Conservation (phyloP, 2,329 filamentous ascomycete genomes). For the Chaetomiaceae sp. region DNA sequence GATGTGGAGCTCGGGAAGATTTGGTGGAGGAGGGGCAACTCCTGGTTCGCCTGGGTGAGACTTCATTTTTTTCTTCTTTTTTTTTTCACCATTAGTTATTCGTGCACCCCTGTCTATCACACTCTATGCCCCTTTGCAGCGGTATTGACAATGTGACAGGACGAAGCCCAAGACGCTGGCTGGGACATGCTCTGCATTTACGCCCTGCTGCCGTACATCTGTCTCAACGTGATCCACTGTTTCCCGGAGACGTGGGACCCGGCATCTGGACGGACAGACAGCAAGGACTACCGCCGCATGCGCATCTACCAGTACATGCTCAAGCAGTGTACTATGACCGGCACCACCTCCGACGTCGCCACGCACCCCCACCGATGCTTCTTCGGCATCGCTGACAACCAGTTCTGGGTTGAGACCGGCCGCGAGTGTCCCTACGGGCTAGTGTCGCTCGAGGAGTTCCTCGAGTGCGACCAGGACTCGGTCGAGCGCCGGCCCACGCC, state of each 20-base stretch:
- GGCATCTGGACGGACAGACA: not conserved
- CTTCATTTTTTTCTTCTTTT: too few species aligned
- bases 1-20: slow-evolving; percentile 4
- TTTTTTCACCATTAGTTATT: too few species aligned
- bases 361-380: slow-evolving; percentile 21
- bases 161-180: too few species aligned
- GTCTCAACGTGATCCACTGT: slow-evolving; percentile 23
- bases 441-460: slow-evolving; percentile 12
- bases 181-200: slow-evolving; percentile 18
- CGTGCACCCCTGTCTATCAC: too few species aligned
- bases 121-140: too few species aligned
- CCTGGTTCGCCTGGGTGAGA: too few species aligned
- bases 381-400: slow-evolving; percentile 19
- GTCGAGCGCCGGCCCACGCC: too few species aligned
- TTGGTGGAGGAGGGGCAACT: slow-evolving; percentile 15
- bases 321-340: slow-evolving; percentile 1
- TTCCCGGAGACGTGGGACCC: slow-evolving; percentile 17
- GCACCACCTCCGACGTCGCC: slow-evolving; percentile 6
- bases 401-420: slow-evolving; percentile 4
- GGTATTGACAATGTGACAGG: too few species aligned
- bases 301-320: slow-evolving; percentile 20
- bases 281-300: slow-evolving; percentile 19
- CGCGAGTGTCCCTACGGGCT: slow-evolving; percentile 8
- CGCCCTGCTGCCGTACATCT: slow-evolving; percentile 23
- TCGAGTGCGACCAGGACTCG: slow-evolving; percentile 1